phyloP scores from a whole-genome alignment of 805 yeast genomes.

The Lipomyces sp. region DNA sequence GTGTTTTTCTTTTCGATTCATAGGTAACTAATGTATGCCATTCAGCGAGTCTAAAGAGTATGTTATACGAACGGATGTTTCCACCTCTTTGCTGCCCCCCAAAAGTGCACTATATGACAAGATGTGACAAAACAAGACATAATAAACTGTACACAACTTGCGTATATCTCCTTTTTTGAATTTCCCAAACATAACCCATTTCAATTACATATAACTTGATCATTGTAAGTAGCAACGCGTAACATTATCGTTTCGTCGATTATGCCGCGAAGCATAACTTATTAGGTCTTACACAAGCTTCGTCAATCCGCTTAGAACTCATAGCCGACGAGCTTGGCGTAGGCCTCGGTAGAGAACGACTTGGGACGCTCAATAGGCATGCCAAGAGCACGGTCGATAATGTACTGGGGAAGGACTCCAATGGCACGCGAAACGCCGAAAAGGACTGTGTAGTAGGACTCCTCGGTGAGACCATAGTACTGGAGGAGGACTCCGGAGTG shows the following conservation, averaged over 20 bases:
- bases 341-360: slow-evolving; percentile 92
- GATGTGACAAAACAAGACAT: background rate
- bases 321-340: slow-evolving; percentile 67
- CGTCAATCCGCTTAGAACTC: slow-evolving; percentile 21
- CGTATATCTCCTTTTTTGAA: background rate
- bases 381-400: slow-evolving; percentile 83
- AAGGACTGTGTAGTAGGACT: slow-evolving; percentile 81
- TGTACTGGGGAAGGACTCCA: slow-evolving; percentile 84
- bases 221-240: background rate
- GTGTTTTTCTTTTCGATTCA: background rate
- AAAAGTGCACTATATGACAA: background rate
- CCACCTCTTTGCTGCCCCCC: background rate
- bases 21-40: background rate
- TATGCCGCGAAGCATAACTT: background rate
- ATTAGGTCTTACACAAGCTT: background rate
- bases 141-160: background rate
- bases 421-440: slow-evolving; percentile 87
- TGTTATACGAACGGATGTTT: background rate
- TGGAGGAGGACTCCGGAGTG: slow-evolving; percentile 85
- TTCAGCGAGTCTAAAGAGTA: background rate
- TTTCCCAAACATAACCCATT: background rate
- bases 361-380: slow-evolving; percentile 87
- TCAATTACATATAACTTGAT: background rate
- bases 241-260: background rate
- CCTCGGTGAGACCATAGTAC: slow-evolving; percentile 83